phyloP scores from a whole-genome alignment of 129 eudicot species.

The Pulicaria dysenterica region DNA sequence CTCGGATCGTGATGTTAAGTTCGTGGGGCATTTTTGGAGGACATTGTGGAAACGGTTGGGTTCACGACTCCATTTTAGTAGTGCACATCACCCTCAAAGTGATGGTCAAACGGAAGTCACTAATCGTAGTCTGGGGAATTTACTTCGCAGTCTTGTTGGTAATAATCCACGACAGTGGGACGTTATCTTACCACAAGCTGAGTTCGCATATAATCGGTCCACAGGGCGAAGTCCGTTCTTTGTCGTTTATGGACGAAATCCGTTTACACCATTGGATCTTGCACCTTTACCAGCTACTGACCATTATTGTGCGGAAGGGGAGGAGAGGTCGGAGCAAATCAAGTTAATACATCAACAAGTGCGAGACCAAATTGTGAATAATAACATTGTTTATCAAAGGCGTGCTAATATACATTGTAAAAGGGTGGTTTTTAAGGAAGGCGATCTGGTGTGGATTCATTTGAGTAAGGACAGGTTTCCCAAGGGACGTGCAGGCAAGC shows the following conservation, averaged over 20 bases:
- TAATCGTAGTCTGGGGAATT: background rate
- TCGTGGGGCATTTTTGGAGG: background rate
- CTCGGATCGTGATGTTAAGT: conserved; percentile 2
- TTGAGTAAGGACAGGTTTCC: too few species aligned
- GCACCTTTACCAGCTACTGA: background rate
- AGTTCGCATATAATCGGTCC: background rate
- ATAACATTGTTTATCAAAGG: too few species aligned
- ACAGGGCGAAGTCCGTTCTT: background rate
- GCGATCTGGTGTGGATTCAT: too few species aligned
- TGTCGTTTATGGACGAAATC: background rate
- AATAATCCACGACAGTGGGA: too few species aligned
- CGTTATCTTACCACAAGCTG: background rate
- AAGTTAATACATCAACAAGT: background rate
- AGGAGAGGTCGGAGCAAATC: background rate
- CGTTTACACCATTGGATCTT: background rate
- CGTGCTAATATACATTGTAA: too few species aligned
- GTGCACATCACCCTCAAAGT: background rate
- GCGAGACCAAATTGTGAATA: background rate
- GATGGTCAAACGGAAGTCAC: conserved; percentile 4
- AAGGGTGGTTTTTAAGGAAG: background rate
- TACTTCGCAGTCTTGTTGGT: conserved; percentile 2
- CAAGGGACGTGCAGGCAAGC: too few species aligned
- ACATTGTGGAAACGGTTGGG: background rate
- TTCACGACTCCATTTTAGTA: too few species aligned
- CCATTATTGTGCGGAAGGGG: background rate